Evolutionary conservation across 495 filamentous ascomycete genomes (phyloP).

Genomic region (Penicillium egyptiacum): DNA sequence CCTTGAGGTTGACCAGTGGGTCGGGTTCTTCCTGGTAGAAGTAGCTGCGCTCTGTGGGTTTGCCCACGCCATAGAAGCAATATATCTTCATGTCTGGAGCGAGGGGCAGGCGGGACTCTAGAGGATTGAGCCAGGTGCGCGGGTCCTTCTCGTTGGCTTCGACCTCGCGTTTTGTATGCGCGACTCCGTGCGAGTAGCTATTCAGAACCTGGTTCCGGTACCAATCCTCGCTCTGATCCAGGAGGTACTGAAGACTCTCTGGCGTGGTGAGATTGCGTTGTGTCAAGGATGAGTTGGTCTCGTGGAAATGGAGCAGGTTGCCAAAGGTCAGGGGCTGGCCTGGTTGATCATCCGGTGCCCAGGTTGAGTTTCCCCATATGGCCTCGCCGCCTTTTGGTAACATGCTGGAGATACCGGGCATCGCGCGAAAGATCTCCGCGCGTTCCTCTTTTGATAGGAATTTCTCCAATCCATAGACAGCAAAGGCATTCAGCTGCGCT

Average conservation of each 20-base stretch:
- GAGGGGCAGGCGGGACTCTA: slow-evolving; percentile 83
- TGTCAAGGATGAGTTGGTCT: slow-evolving; percentile 62
- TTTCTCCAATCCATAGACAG: slow-evolving; percentile 94
- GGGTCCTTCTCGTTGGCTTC: slow-evolving; percentile 81
- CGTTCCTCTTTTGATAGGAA: slow-evolving; percentile 88
- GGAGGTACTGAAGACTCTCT: slow-evolving; percentile 73
- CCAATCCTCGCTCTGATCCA: slow-evolving; percentile 79
- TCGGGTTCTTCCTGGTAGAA: slow-evolving; percentile 78
- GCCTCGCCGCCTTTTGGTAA: slow-evolving; percentile 92
- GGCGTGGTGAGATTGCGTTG: slow-evolving; percentile 74
- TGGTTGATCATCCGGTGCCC: slow-evolving; percentile 85
- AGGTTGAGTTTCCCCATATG: slow-evolving; percentile 87
- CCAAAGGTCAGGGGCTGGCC: slow-evolving; percentile 72
- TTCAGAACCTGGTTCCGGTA: slow-evolving; percentile 67
- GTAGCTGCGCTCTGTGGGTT: slow-evolving; percentile 87
- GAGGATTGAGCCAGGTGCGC: slow-evolving; percentile 90
- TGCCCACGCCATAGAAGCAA: slow-evolving; percentile 94
- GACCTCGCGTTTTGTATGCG: slow-evolving; percentile 76
- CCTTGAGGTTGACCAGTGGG: slow-evolving; percentile 65
- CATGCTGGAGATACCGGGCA: slow-evolving; percentile 97
- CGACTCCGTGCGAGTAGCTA: slow-evolving; percentile 87
- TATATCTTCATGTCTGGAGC: slow-evolving; percentile 94
- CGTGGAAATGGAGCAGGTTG: slow-evolving; percentile 82
- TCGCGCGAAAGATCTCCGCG: slow-evolving; percentile 90
- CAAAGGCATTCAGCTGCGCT: slow-evolving; percentile 94